phyloP scores from a whole-genome alignment of 1,139 yeast genomes.

The Debaryomycetaceae sp. region DNA sequence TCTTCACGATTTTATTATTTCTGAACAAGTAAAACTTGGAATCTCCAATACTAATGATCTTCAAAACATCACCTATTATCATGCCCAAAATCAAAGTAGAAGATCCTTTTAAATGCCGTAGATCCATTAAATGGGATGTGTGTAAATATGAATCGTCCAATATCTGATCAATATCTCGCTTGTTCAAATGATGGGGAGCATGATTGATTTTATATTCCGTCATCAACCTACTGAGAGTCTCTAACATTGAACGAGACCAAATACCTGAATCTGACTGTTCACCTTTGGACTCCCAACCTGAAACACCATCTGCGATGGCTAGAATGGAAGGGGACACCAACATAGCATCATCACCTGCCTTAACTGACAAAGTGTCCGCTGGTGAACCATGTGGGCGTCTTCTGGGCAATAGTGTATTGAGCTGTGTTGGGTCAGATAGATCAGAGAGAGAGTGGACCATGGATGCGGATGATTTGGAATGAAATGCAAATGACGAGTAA shows the following conservation, averaged over 20 bases:
- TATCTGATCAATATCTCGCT: conserved; percentile 43
- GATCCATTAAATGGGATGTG: conserved; percentile 52
- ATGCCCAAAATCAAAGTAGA: conserved; percentile 52
- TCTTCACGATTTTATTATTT: conserved; percentile 41
- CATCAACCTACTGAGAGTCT: conserved; percentile 48
- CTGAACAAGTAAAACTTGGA: conserved; percentile 49
- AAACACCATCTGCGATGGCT: conserved; percentile 62
- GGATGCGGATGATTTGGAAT: conserved; percentile 37
- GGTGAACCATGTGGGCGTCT: conserved; percentile 55
- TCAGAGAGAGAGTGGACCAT: conserved; percentile 50
- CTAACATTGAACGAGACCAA: conserved; percentile 57
- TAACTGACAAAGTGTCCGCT: conserved; percentile 49
- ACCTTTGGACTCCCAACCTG: conserved; percentile 54
- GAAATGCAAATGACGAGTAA: conserved; percentile 49
- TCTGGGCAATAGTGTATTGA: conserved; percentile 46
- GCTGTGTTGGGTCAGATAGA: conserved; percentile 47
- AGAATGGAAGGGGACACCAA: conserved; percentile 52
- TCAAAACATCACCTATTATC: conserved; percentile 47
- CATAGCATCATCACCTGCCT: conserved; percentile 65
- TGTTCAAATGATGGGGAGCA: conserved; percentile 41
- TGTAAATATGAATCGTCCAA: conserved; percentile 52
- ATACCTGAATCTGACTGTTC: conserved; percentile 46
- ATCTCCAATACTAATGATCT: conserved; percentile 56
- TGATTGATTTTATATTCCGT: conserved; percentile 44
- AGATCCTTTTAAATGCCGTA: conserved; percentile 48